These are phyloP conservation scores for Trifolium pratense DNA, from an alignment of 306 rosid genomes.

Conservation along the genomic window DNA sequence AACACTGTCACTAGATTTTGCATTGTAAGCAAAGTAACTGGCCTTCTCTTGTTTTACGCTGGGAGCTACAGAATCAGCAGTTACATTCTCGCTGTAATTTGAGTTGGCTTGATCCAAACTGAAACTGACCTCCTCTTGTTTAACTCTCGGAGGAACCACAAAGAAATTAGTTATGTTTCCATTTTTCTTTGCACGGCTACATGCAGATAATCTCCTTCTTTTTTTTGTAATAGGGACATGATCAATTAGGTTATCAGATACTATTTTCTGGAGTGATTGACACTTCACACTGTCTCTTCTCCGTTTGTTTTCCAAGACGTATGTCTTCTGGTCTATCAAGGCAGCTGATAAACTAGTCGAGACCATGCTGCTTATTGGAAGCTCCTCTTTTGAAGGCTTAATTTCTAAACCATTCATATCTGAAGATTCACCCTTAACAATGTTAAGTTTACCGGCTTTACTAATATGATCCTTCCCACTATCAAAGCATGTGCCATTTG, in stretches of 20 bases:
- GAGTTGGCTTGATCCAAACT: slow-evolving; percentile 10
- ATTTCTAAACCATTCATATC: slow-evolving; percentile 43
- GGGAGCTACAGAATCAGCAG: slow-evolving; percentile 42
- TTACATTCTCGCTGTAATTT: slow-evolving; percentile 20
- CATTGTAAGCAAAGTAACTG: slow-evolving; percentile 40
- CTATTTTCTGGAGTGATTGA: slow-evolving; percentile 44
- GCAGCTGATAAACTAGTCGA: slow-evolving; percentile 38
- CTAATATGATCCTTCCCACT: slow-evolving; percentile 45
- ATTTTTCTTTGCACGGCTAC: slow-evolving; percentile 50
- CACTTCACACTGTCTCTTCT: slow-evolving; percentile 43
- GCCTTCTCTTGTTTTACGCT: slow-evolving; percentile 55
- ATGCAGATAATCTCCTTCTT: slow-evolving; percentile 55
- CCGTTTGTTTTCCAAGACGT: slow-evolving; percentile 28
- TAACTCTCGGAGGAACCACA: slow-evolving; percentile 45
- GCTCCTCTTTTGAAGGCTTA: slow-evolving; percentile 50
- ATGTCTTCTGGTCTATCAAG: slow-evolving; percentile 44
- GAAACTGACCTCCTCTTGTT: slow-evolving; percentile 37
- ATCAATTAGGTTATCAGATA: slow-evolving; percentile 44
- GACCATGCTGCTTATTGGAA: slow-evolving; percentile 40
- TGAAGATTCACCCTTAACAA: slow-evolving; percentile 39
- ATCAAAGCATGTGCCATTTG: slow-evolving; percentile 45
- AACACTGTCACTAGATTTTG: slow-evolving; percentile 42
- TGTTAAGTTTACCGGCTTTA: slow-evolving; percentile 35
- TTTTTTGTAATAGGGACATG: slow-evolving; percentile 50
- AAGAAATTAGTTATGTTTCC: slow-evolving; percentile 40